Conservation (phyloP, 306 rosid genomes). For the Pyrus betulifolia region DNA sequence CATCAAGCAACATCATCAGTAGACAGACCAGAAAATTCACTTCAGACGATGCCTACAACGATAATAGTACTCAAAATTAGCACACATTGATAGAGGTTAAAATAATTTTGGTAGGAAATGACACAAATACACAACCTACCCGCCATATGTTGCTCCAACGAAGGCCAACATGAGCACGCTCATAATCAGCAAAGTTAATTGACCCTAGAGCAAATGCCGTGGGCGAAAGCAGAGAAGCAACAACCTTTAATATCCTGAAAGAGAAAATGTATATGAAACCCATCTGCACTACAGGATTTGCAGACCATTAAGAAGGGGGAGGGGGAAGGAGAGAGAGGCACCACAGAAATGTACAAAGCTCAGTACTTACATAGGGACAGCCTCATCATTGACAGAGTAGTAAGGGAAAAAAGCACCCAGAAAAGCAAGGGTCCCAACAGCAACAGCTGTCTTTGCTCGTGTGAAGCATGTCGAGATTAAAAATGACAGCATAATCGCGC, state of each 20-base stretch:
- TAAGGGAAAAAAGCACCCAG: slow-evolving; percentile 88
- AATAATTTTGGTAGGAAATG: slow-evolving; percentile 1
- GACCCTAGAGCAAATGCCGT: slow-evolving; percentile 94
- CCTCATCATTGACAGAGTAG: slow-evolving; percentile 75
- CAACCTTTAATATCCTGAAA: slow-evolving; percentile 68
- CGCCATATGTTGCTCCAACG: slow-evolving; percentile 97
- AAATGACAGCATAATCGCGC: slow-evolving; percentile 91
- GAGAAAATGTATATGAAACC: slow-evolving; percentile 22
- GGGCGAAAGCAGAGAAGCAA: slow-evolving; percentile 89
- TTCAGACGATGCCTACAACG: slow-evolving; percentile 76
- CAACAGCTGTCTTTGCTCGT: slow-evolving; percentile 95
- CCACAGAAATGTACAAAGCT: slow-evolving; percentile 7
- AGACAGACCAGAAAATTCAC: slow-evolving; percentile 81
- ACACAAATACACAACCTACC: slow-evolving; percentile 30
- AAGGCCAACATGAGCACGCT: slow-evolving; percentile 98
- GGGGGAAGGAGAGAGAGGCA: background rate
- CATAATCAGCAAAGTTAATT: slow-evolving; percentile 90
- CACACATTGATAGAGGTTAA: background rate
- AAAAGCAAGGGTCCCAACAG: slow-evolving; percentile 89
- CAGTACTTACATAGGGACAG: slow-evolving; percentile 64
- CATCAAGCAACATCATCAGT: slow-evolving; percentile 81
- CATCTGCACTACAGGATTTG: slow-evolving; percentile 5
- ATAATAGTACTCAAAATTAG: slow-evolving; percentile 19
- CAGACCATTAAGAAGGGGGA: background rate
- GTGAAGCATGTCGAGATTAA: slow-evolving; percentile 79